Percentiles rank a stretch among this genome's conserved stretches.
Conservation (phyloP, 176 grass and related monocot genomes). For the Lolium perenne region DNA sequence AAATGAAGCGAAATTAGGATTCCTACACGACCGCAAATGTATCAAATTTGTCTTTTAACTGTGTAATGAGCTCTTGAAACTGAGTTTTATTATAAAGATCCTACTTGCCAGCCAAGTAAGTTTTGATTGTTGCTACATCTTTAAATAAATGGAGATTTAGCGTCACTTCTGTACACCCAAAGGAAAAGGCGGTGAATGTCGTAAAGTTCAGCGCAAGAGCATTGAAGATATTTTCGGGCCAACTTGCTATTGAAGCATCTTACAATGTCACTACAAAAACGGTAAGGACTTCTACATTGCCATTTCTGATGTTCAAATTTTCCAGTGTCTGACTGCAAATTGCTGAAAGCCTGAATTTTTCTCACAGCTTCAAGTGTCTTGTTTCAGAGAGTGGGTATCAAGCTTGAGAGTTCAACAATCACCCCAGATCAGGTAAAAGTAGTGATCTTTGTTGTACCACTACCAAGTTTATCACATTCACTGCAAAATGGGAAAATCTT, state of each 20-base stretch:
- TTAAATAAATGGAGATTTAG: slow-evolving; percentile 94
- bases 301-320: background rate
- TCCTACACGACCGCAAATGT: background rate
- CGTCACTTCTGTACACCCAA: slow-evolving; percentile 77
- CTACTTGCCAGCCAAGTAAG: slow-evolving; percentile 32
- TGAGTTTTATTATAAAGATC: slow-evolving; percentile 19
- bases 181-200: slow-evolving; percentile 88
- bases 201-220: slow-evolving; percentile 83
- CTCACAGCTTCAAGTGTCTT: slow-evolving; percentile 34
- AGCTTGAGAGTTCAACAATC: slow-evolving; percentile 77
- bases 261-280: slow-evolving; percentile 66
- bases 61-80: background rate
- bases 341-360: background rate
- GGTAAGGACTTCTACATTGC: slow-evolving; percentile 43
- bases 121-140: slow-evolving; percentile 55
- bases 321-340: background rate
- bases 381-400: slow-evolving; percentile 91
- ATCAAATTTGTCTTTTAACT: background rate
- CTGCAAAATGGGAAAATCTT: background rate
- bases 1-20: background rate
- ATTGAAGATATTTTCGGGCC: slow-evolving; percentile 69
- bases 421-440: slow-evolving; percentile 79
- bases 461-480: background rate
- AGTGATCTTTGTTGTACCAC: background rate
- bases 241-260: slow-evolving; percentile 85